These are phyloP conservation scores for Penicillium thymicola DNA, from an alignment of 2,329 filamentous ascomycete species.

Conservation along the genomic window DNA sequence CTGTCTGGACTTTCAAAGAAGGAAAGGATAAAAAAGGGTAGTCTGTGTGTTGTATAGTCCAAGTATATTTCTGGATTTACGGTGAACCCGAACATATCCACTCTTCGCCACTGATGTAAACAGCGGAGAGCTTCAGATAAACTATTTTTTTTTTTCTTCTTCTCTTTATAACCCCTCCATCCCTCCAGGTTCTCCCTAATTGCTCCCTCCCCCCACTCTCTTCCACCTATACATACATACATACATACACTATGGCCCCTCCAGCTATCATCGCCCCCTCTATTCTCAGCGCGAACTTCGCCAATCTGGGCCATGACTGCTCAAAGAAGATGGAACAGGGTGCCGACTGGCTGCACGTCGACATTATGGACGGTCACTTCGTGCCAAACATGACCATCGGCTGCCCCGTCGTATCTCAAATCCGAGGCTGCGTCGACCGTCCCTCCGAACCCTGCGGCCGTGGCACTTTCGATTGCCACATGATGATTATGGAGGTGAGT, in stretches of 20 bases:
- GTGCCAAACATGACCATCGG: conserved; percentile 98
- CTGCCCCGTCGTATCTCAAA: conserved; percentile 90
- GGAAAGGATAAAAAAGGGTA: neutral
- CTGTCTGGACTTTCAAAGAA: neutral
- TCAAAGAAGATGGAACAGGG: conserved; percentile 78
- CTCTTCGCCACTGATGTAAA: conserved; percentile 21
- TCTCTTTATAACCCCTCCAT: neutral
- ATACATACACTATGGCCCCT: conserved; percentile 60
- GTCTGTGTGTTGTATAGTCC: neutral
- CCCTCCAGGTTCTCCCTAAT: neutral
- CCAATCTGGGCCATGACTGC: conserved; percentile 80
- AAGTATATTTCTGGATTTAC: conserved; percentile 7
- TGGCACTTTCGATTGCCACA: conserved; percentile 98
- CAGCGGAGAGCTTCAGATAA: conserved; percentile 9
- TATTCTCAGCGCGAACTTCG: conserved; percentile 97
- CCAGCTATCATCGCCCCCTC: conserved; percentile 94
- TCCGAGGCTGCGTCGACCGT: conserved; percentile 77
- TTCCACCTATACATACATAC: neutral
- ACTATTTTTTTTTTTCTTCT: conserved; percentile 2
- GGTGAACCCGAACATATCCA: conserved; percentile 20
- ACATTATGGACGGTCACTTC: conserved; percentile 99
- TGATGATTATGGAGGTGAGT: conserved; percentile 95
- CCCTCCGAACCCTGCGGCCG: conserved; percentile 68
- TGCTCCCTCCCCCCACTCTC: neutral
- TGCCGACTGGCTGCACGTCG: conserved; percentile 90